These are phyloP conservation scores for Cenococcum geophilum DNA, from an alignment of 495 filamentous ascomycete species.

Conservation along the genomic window DNA sequence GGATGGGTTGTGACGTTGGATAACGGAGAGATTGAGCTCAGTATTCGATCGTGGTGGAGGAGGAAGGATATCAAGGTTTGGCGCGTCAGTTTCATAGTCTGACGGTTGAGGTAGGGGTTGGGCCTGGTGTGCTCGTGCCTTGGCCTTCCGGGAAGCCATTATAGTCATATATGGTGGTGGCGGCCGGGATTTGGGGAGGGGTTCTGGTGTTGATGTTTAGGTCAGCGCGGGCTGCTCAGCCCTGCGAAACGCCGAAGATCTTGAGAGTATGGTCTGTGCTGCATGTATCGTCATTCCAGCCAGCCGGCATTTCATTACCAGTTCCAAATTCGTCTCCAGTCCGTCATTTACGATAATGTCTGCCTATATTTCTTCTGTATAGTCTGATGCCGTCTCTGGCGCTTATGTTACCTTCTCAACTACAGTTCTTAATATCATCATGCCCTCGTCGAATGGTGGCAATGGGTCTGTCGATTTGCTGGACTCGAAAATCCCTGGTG, in stretches of 20 bases:
- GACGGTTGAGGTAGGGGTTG: constrained; percentile 38
- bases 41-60: constrained; percentile 59
- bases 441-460: constrained; percentile 18
- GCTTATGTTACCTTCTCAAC: background rate
- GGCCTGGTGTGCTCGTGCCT: constrained; percentile 32
- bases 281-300: background rate
- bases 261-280: too few species aligned
- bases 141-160: constrained; percentile 22
- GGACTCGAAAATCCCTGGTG: constrained; percentile 36
- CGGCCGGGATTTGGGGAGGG: too few species aligned
- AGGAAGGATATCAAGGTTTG: constrained; percentile 41
- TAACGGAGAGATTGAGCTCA: constrained; percentile 74
- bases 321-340: too few species aligned
- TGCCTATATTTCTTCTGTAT: too few species aligned
- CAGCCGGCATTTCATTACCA: background rate
- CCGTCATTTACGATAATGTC: too few species aligned
- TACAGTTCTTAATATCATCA: constrained; percentile 9
- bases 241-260: background rate
- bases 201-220: background rate
- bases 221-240: background rate
- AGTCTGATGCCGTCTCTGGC: too few species aligned
- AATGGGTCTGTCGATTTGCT: constrained; percentile 19
- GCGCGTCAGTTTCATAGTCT: constrained; percentile 62
- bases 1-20: constrained; percentile 65
- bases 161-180: constrained; percentile 8